Evolutionary conservation across 2,329 filamentous ascomycete species (phyloP).

Genomic region (Aspergillus carbonarius): DNA sequence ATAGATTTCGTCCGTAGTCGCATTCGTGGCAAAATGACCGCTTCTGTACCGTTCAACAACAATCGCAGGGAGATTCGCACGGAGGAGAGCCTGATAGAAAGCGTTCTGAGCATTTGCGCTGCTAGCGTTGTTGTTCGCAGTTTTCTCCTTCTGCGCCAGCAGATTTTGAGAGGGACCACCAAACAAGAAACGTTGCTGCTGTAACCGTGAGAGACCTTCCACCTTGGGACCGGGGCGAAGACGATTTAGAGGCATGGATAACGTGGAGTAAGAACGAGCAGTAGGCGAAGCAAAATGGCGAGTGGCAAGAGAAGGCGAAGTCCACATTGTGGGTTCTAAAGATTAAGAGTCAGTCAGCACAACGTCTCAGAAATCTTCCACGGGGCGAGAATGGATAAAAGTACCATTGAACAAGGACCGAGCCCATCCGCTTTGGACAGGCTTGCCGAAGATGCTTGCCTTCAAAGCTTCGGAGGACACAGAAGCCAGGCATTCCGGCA

Average conservation of each 20-base stretch:
- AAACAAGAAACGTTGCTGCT: slow-evolving; percentile 41
- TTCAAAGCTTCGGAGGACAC: slow-evolving; percentile 27
- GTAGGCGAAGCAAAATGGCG: slow-evolving; percentile 17
- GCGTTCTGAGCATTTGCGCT: slow-evolving; percentile 87
- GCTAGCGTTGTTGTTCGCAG: slow-evolving; percentile 86
- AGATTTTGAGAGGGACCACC: slow-evolving; percentile 53
- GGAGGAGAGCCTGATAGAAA: slow-evolving; percentile 88
- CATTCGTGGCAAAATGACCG: slow-evolving; percentile 78
- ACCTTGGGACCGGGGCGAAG: slow-evolving; percentile 23
- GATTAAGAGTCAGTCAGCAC: not conserved
- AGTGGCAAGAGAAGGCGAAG: slow-evolving; percentile 18
- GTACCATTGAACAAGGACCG: slow-evolving; percentile 24
- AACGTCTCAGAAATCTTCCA: not conserved
- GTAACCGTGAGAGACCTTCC: slow-evolving; percentile 27
- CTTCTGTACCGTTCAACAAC: slow-evolving; percentile 87
- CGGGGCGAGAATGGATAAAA: not conserved
- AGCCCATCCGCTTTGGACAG: slow-evolving; percentile 18
- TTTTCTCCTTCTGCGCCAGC: slow-evolving; percentile 82
- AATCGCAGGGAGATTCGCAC: slow-evolving; percentile 91
- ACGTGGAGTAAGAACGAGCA: slow-evolving; percentile 35
- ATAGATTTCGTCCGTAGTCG: slow-evolving; percentile 75
- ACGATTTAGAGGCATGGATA: slow-evolving; percentile 28
- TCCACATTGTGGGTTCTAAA: slow-evolving; percentile 20
- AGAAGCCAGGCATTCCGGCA: slow-evolving; percentile 30
- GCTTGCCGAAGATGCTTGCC: slow-evolving; percentile 18